A percentile compares a stretch with the other conserved stretches of the same genome.
phyloP scores from a whole-genome alignment of 305 asterid genomes.

The Fraxinus floribunda region DNA sequence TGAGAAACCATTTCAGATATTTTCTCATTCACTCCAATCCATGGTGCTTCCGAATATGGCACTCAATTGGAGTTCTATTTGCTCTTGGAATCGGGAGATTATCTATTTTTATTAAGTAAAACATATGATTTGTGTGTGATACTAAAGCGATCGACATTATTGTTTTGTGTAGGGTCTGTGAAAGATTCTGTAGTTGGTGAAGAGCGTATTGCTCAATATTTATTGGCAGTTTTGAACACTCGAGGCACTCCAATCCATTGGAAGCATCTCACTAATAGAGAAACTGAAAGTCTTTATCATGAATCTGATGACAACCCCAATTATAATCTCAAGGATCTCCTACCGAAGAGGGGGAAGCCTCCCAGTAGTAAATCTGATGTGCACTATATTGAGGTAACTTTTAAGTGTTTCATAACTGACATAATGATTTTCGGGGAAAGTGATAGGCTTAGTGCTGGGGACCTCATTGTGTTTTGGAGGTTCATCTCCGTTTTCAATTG shows the following conservation, averaged over 20 bases:
- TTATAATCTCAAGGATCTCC: conserved; percentile 51
- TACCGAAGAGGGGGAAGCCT: conserved; percentile 44
- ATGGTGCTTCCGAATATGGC: background rate
- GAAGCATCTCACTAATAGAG: conserved; percentile 47
- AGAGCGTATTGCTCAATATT: conserved; percentile 84
- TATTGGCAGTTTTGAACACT: conserved; percentile 80
- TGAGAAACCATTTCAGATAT: background rate
- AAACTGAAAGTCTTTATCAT: conserved; percentile 29
- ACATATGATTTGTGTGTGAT: background rate
- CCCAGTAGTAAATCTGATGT: conserved; percentile 43
- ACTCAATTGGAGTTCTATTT: background rate
- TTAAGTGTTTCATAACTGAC: background rate
- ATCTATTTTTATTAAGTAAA: background rate
- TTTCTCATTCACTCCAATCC: background rate
- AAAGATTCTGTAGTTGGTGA: conserved; percentile 96
- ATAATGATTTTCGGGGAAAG: background rate
- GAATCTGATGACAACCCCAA: conserved; percentile 47
- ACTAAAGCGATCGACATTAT: background rate
- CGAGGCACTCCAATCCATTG: conserved; percentile 96
- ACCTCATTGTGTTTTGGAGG: background rate
- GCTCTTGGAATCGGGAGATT: background rate
- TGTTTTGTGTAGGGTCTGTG: conserved; percentile 66
- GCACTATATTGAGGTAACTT: conserved; percentile 66
- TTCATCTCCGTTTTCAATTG: background rate
- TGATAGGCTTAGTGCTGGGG: background rate